phyloP scores from a whole-genome alignment of 148 eudicot species.

The Hydrangea macrophylla region DNA sequence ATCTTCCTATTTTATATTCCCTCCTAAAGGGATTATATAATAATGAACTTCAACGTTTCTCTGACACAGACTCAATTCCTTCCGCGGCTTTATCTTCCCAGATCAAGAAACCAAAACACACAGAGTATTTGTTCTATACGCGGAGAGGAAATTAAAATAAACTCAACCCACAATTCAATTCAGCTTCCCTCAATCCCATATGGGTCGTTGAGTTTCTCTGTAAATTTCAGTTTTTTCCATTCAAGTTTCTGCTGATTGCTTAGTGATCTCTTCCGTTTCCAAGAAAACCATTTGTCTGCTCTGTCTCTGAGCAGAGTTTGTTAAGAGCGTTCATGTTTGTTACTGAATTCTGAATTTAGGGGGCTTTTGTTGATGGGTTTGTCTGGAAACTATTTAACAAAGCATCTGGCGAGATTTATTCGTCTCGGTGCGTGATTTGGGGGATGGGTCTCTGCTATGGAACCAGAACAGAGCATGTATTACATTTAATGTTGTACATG shows the following conservation, averaged over 20 bases:
- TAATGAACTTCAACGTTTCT: neutral
- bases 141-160: neutral
- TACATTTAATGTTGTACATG: too few species aligned
- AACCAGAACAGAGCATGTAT: neutral
- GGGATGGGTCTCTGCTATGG: neutral
- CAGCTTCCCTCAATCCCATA: neutral
- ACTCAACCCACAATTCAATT: neutral
- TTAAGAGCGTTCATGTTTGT: neutral
- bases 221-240: neutral
- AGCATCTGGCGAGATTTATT: neutral
- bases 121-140: neutral
- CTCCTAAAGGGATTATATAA: neutral
- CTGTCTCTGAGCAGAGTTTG: neutral
- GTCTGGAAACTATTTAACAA: neutral
- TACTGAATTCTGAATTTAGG: neutral
- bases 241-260: neutral
- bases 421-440: neutral
- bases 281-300: neutral
- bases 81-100: constrained; percentile 1
- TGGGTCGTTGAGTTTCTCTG: neutral
- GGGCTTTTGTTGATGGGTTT: neutral
- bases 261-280: neutral
- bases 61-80: neutral
- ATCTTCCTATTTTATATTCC: neutral
- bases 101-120: neutral